These are phyloP conservation scores for Rhizopogon roseolus DNA, from an alignment of 768 basidiomycete genomes.

Conservation along the genomic window DNA sequence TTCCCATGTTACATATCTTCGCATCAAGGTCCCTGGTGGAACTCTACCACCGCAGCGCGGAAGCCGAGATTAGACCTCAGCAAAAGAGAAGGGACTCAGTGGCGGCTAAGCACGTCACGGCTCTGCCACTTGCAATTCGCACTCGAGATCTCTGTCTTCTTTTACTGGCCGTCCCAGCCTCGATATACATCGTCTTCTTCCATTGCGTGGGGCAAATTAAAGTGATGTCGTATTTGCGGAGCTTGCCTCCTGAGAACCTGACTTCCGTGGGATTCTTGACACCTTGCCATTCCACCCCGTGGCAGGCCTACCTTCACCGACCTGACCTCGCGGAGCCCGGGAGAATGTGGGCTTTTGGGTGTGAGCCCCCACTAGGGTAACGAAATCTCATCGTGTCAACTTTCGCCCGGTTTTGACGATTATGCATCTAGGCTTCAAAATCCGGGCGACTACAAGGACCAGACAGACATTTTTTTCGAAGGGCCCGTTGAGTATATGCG, in stretches of 20 bases:
- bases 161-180: conserved; percentile 51
- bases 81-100: conserved; percentile 2
- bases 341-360: conserved; percentile 79
- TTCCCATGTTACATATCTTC: conserved; percentile 80
- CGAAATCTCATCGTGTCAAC: conserved; percentile 20
- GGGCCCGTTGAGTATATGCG: conserved; percentile 64
- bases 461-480: conserved; percentile 77
- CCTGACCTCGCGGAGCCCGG: conserved; percentile 50
- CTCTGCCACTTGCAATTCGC: conserved; percentile 28
- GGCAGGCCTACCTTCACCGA: conserved; percentile 82
- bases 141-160: conserved; percentile 36
- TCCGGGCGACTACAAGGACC: conserved; percentile 61
- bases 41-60: conserved; percentile 19
- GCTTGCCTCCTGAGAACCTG: conserved; percentile 45
- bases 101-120: background rate
- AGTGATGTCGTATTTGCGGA: conserved; percentile 65
- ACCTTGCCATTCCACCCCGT: conserved; percentile 97
- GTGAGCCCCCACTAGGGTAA: conserved; percentile 88
- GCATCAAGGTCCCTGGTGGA: conserved; percentile 69
- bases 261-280: conserved; percentile 75
- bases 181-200: conserved; percentile 65
- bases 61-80: background rate
- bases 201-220: conserved; percentile 79
- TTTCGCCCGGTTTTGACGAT: conserved; percentile 6
- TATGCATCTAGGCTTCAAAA: conserved; percentile 35